Percentiles rank a stretch among this genome's conserved stretches.
Conservation (phyloP, 306 rosid genomes). For the Vigna nakashimae region DNA sequence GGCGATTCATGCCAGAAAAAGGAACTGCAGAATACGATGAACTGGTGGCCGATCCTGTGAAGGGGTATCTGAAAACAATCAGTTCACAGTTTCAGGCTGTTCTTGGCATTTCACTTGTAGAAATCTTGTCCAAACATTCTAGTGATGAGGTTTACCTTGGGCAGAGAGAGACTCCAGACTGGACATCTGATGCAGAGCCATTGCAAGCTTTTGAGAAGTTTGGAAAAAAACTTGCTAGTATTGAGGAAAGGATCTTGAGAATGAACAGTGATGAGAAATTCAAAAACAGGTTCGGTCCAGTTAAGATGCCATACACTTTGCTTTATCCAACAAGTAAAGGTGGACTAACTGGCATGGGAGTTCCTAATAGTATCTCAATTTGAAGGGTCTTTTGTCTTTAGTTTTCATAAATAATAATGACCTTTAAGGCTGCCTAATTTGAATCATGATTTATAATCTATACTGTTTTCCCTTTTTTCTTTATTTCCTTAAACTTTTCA, state of each 20-base stretch:
- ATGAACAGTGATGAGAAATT: constrained; percentile 64
- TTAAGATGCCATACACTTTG: constrained; percentile 76
- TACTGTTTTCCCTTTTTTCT: not conserved
- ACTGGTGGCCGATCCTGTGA: constrained; percentile 45
- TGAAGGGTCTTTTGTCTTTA: constrained; percentile 33
- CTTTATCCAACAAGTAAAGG: constrained; percentile 64
- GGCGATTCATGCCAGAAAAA: constrained; percentile 52
- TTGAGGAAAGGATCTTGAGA: constrained; percentile 56
- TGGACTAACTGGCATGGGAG: constrained; percentile 78
- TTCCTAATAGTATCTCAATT: constrained; percentile 82
- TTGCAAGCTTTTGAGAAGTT: constrained; percentile 65
- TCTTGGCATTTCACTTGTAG: constrained; percentile 59
- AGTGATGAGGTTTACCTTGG: constrained; percentile 62
- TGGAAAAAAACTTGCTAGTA: constrained; percentile 53
- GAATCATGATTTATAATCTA: not conserved
- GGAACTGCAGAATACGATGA: constrained; percentile 60
- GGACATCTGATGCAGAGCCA: constrained; percentile 64
- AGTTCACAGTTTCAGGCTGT: constrained; percentile 50
- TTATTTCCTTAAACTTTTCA: not conserved
- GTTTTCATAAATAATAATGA: not conserved
- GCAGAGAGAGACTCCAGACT: constrained; percentile 56
- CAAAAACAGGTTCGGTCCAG: constrained; percentile 70
- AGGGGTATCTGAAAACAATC: constrained; percentile 55
- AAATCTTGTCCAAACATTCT: constrained; percentile 59
- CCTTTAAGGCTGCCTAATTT: not conserved